Percentiles rank a stretch among this genome's conserved stretches.
These are phyloP conservation scores for Penicillium daleae DNA, from an alignment of 495 filamentous ascomycete genomes.

Conservation along the genomic window DNA sequence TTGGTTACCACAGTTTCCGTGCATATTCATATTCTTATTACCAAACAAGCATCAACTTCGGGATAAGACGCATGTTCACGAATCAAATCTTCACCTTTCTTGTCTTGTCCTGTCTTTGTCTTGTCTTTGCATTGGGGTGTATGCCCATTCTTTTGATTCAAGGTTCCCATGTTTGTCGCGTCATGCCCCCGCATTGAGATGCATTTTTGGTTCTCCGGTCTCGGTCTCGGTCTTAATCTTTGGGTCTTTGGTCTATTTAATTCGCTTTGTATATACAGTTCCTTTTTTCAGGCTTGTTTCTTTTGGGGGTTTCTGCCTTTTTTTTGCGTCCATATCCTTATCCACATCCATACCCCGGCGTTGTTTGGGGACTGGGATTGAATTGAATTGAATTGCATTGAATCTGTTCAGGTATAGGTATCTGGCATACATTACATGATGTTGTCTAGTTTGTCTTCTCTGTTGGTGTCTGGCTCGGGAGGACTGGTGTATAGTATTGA, in stretches of 20 bases:
- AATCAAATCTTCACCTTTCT: not conserved
- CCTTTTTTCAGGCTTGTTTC: not conserved
- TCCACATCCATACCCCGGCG: constrained; percentile 12
- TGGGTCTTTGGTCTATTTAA: not conserved
- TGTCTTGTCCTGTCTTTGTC: not conserved
- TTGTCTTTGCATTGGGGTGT: not conserved
- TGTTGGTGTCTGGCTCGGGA: too few relatives aligned
- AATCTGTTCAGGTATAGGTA: not conserved
- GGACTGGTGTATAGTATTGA: not conserved
- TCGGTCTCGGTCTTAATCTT: too few relatives aligned
- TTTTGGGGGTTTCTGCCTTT: not conserved
- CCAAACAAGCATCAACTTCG: not conserved
- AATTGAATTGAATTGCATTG: constrained; percentile 2
- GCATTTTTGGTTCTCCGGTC: not conserved
- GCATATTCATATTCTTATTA: not conserved
- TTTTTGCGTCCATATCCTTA: not conserved
- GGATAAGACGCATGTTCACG: constrained; percentile 4
- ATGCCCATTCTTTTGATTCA: not conserved
- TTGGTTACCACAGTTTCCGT: not conserved
- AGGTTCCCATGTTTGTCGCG: not conserved
- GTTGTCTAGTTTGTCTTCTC: not conserved
- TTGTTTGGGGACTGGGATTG: constrained; percentile 8
- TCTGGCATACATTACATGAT: not conserved
- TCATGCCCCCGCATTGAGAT: constrained; percentile 5
- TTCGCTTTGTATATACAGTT: constrained; percentile 9